Evolutionary conservation across 495 filamentous ascomycete genomes (phyloP), one percentile per base, ranked within the genome.

Genomic region (Xylaria acuta): DNA sequence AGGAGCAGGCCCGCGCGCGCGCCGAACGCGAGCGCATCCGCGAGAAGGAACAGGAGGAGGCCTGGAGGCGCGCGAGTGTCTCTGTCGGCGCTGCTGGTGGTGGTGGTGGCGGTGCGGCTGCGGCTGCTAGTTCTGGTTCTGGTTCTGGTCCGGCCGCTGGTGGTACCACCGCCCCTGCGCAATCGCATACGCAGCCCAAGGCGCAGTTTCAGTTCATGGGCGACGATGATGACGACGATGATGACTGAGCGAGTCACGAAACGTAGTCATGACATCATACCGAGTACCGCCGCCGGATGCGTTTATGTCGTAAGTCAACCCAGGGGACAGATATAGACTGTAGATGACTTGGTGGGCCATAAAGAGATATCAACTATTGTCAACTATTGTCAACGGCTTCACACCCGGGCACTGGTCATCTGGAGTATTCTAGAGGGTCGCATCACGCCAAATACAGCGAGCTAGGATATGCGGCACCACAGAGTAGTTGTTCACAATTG

Each of bases 141-240:
- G 58, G 32, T 18, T 1, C 58, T 36, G 51, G 22, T 54, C 30
- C 36, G 36, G 36, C 22, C 56, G 60, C 38, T 5, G 22, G 22
- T 4, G 36, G 2, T 5, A 2, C n/a, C n/a, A 8, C 60, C 5
- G 11, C n/a, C 27, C 34, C 60, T 9, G 66, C 34, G 47, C 70
- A 47, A 9, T 22, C 12, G 30, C 71, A 38, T 77, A 58, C 20
- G 74, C 71, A 70, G 45, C 43, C 80, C 58, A 84, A 83, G 74
- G 81, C 79, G 72, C 87, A 87, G 75, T 85, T 88, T 63, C 85
- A 84, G n/a, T 89, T 88, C 70, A 77, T 84, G 73, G 84, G 78
- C 27, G 79, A 81, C 71, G 80, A 87, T 54, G 86, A 89, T 70
- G 86, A 88, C 59, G 86, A 88, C 64, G 86, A 88, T 67, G 84